phyloP scores from a whole-genome alignment of 2,329 filamentous ascomycete species.

The Cordyceps pruinosa region DNA sequence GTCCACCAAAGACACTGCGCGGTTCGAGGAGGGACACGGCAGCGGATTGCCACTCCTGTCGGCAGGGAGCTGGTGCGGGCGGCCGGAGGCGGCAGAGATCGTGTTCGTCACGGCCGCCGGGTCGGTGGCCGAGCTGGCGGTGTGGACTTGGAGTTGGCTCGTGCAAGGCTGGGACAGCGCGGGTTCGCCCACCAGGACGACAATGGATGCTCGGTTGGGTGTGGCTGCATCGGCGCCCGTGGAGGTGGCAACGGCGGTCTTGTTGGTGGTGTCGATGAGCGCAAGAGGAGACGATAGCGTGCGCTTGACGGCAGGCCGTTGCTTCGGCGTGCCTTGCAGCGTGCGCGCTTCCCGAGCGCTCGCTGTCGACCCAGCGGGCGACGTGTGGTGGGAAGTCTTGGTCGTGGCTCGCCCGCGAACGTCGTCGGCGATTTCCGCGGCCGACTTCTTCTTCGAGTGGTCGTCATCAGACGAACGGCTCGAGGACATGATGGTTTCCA shows the following conservation, averaged over 20 bases:
- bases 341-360: slow-evolving; percentile 16
- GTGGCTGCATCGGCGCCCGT: slow-evolving; percentile 26
- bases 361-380: slow-evolving; percentile 25
- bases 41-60: neutral
- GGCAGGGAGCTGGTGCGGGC: neutral
- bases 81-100: neutral
- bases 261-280: slow-evolving; percentile 25
- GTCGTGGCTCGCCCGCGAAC: slow-evolving; percentile 42
- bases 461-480: slow-evolving; percentile 57
- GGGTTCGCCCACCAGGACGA: slow-evolving; percentile 43
- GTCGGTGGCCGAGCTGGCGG: slow-evolving; percentile 19
- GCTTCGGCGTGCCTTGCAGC: neutral
- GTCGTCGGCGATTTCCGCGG: slow-evolving; percentile 48
- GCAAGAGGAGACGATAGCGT: slow-evolving; percentile 27
- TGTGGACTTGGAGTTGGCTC: slow-evolving; percentile 42
- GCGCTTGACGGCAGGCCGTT: slow-evolving; percentile 18
- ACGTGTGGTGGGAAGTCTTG: slow-evolving; percentile 30
- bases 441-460: slow-evolving; percentile 46
- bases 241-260: neutral
- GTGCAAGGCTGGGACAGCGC: slow-evolving; percentile 51
- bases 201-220: slow-evolving; percentile 19
- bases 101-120: neutral
- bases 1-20: slow-evolving; percentile 5
- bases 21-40: slow-evolving; percentile 12
- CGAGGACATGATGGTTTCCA: slow-evolving; percentile 61